phyloP scores from a whole-genome alignment of 768 basidiomycete species.

The Boletus speciosus region DNA sequence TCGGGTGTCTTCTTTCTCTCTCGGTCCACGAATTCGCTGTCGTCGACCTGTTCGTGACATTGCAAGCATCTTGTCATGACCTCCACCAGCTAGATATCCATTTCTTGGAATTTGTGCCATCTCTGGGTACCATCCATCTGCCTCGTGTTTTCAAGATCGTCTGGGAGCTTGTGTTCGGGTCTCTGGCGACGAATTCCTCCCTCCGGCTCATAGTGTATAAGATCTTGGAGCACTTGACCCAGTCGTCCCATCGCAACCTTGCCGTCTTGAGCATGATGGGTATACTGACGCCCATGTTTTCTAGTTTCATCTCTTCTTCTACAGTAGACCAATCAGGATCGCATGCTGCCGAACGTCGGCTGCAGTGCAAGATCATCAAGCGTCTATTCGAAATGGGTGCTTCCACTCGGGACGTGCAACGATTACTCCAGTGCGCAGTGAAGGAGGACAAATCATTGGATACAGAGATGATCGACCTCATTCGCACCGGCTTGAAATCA shows the following conservation, averaged over 20 bases:
- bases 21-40: constrained; percentile 63
- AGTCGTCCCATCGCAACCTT: constrained; percentile 64
- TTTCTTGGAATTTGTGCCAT: constrained; percentile 39
- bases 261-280: constrained; percentile 60
- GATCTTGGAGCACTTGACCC: constrained; percentile 59
- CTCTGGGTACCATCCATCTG: constrained; percentile 49
- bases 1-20: constrained; percentile 68
- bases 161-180: constrained; percentile 45
- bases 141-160: constrained; percentile 62
- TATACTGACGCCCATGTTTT: constrained; percentile 49
- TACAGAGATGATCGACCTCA: constrained; percentile 62
- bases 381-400: constrained; percentile 76
- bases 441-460: constrained; percentile 51
- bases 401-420: constrained; percentile 58
- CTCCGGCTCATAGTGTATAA: constrained; percentile 56
- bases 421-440: constrained; percentile 58
- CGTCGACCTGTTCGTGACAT: constrained; percentile 49
- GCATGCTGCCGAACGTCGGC: constrained; percentile 42
- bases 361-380: constrained; percentile 59
- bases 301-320: constrained; percentile 22
- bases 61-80: constrained; percentile 36
- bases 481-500: constrained; percentile 67
- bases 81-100: constrained; percentile 40
- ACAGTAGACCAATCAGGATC: constrained; percentile 13
- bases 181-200: constrained; percentile 32